Evolutionary conservation across 805 yeast species (phyloP).

Genomic region (Metschnikowia proteae): DNA sequence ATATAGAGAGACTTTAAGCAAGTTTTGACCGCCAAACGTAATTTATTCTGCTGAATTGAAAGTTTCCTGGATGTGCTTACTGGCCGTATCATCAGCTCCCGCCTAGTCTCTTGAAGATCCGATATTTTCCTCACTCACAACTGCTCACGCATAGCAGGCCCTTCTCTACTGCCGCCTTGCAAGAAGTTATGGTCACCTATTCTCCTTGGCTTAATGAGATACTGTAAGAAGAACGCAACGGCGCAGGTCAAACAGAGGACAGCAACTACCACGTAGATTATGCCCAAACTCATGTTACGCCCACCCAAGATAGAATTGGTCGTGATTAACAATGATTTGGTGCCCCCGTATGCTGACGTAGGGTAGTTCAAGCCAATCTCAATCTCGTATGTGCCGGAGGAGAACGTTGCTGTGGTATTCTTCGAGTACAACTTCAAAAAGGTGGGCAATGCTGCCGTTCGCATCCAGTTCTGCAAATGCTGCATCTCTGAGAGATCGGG

Average conservation of each 20-base stretch:
- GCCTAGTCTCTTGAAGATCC: too few relatives aligned
- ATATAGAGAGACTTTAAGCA: too few relatives aligned
- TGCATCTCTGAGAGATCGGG: slow-evolving; percentile 78
- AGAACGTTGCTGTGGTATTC: slow-evolving; percentile 55
- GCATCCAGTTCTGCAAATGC: slow-evolving; percentile 95
- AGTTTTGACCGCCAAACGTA: too few relatives aligned
- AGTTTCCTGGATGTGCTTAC: too few relatives aligned
- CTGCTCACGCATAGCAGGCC: slow-evolving; percentile 20
- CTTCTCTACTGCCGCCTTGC: slow-evolving; percentile 23
- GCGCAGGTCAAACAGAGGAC: slow-evolving; percentile 70
- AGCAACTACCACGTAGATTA: slow-evolving; percentile 82
- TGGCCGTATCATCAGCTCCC: too few relatives aligned
- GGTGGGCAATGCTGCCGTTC: slow-evolving; percentile 89
- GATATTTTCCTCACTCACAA: slow-evolving; percentile 8
- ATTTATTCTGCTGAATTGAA: too few relatives aligned
- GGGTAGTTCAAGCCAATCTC: slow-evolving; percentile 77
- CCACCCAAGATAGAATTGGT: slow-evolving; percentile 87
- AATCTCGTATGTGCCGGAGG: slow-evolving; percentile 66
- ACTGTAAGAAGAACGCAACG: slow-evolving; percentile 71
- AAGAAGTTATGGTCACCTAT: slow-evolving; percentile 73
- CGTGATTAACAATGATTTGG: slow-evolving; percentile 75
- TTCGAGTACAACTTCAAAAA: slow-evolving; percentile 80
- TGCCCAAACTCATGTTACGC: slow-evolving; percentile 76
- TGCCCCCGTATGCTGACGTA: slow-evolving; percentile 80
- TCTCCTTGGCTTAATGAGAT: slow-evolving; percentile 77